Evolutionary conservation across 495 filamentous ascomycete genomes (phyloP), one percentile per base, ranked within the genome.

Genomic region (Aspergillus wentii): DNA sequence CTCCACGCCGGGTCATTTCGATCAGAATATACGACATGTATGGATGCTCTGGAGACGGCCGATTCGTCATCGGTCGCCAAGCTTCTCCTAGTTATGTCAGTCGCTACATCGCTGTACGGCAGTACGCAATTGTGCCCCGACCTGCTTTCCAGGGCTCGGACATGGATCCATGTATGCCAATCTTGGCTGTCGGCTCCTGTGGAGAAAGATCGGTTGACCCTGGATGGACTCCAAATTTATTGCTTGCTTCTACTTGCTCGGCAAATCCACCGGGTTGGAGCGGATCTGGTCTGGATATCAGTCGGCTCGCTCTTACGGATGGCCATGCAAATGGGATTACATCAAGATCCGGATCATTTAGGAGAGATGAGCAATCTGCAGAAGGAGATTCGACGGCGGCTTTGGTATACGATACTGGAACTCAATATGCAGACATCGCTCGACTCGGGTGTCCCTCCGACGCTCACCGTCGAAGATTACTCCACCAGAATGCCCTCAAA

Each of bases 341-440:
- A 80, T 54, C 69, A 67, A 18, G 78, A 82, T 43, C 76, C 76
- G 0, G 60, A 62, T 31, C 36, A 61, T 40, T 51, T 76, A 7
- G 61, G 56, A 2, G 34, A 38, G 5, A 73, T 74, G 57, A 43
- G 57, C 1, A 4, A 54, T 0, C 31, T 66, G 16, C 51, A 72
- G 20, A 62, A 58, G 16, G 73, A 79, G 38, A 27, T 76, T 0
- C 66, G 76, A 17, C 56, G 75, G 33, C 46, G 75, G 21, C 43
- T 81, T 3, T 83, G 79, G 79, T 68, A 66, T 14, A 78, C 75
- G 1, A 69, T 83, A 14, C 41, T 80, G 4, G 79, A 83, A 34
- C 52, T 81, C 27, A 51, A 50, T 26, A 41, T 74, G 0, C 76
- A 80, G 44, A 54, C 76, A 0, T 65, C 68, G 2, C 33, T 80